Base-by-base conservation (phyloP, 208 protist species). In the Acanthamoeba castellanii region DNA sequence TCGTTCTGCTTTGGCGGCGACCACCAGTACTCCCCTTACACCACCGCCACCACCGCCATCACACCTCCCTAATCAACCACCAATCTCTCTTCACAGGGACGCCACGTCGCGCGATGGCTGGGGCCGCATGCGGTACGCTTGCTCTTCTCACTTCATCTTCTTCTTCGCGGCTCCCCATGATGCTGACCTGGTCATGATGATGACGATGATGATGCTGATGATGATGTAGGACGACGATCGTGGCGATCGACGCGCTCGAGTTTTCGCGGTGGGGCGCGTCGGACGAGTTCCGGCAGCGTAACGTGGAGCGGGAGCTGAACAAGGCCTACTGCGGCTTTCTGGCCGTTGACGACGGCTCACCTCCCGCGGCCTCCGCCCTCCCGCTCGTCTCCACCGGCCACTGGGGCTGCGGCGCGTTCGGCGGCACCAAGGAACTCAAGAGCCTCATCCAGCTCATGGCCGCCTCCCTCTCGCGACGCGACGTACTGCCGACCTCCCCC, bases 171-270 rank as follows among this genome's bases (percentile, higher is more conserved):
- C 20, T 42, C 14, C 72, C 37, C 25, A 16, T 57, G 11, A 57
- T 20, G 52, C 52, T 7, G 11, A 57, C 11, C 16, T 7, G 52
- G 13, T 76, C 32, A n/a, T n/a, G 22, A 7, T 14, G 22, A n/a
- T 37, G 7, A 42, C 32, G 68, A n/a, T 37, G 6, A n/a, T n/a
- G n/a, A n/a, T 76, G 13, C 5, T 45, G 30, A 64, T 66, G 27
- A 7, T 6, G 22, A 68, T 66, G 4, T 11, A 82, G 90, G 55
- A 95, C 92, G 32, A 89, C 66, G 1, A 95, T 97, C 42, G 96
- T 97, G 7, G 96, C 96, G 3, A 96, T 97, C 22, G 96, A 97
- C 59, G 96, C 96, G 18, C 52, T 95, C 16, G 92, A 97, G 20
- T 76, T 96, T 25, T 18, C 66, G 42, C 34, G 76, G 25, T 57